Evolutionary conservation across 495 filamentous ascomycete genomes (phyloP).

Genomic region (Penicillium cinerascens): DNA sequence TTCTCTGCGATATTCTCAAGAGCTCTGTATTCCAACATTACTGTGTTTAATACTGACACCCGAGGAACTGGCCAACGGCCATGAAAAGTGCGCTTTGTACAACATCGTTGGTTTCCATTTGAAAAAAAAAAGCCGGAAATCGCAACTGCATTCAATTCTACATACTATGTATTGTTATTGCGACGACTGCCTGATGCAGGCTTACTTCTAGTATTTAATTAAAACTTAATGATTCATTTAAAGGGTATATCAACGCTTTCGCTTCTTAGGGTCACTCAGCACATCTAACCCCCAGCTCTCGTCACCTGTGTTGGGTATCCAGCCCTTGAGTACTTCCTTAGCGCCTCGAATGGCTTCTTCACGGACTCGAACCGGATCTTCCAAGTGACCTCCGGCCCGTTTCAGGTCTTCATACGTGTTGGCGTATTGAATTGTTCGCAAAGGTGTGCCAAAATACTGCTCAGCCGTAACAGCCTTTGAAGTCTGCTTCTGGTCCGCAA

Average conservation of each 20-base stretch:
- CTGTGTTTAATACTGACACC: background rate
- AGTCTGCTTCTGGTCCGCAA: background rate
- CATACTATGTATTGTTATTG: background rate
- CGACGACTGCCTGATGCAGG: background rate
- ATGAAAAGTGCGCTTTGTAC: conserved; percentile 4
- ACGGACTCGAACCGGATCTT: conserved; percentile 18
- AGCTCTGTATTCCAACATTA: background rate
- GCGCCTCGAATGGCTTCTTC: conserved; percentile 32
- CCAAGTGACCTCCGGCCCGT: background rate
- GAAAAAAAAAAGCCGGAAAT: too few species aligned
- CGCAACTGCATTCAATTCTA: background rate
- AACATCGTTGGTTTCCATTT: background rate
- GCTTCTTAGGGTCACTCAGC: conserved; percentile 32
- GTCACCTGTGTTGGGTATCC: conserved; percentile 40
- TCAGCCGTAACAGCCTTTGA: background rate
- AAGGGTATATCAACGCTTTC: conserved; percentile 27
- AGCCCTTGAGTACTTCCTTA: conserved; percentile 32
- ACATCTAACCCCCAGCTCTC: conserved; percentile 40
- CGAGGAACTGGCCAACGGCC: background rate
- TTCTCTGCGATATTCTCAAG: background rate
- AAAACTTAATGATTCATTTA: conserved; percentile 5
- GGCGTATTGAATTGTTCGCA: conserved; percentile 5
- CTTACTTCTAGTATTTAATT: background rate
- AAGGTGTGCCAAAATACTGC: background rate
- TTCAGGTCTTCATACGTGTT: conserved; percentile 38